A percentile compares a stretch with the other conserved stretches of the same genome.
phyloP scores from a whole-genome alignment of 768 basidiomycete genomes.

The Cystobasidium onofrii region DNA sequence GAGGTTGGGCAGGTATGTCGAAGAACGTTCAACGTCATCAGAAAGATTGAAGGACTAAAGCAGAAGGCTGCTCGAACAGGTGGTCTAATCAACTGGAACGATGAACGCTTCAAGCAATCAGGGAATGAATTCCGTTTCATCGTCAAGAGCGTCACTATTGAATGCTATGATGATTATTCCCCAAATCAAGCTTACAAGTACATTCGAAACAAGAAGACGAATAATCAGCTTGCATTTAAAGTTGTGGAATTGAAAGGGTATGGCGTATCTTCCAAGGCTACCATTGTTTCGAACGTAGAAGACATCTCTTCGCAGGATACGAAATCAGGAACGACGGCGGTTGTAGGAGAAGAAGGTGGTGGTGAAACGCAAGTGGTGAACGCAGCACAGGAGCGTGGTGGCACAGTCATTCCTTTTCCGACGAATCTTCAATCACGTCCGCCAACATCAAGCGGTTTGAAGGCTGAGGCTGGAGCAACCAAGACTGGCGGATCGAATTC shows the following conservation, averaged over 20 bases:
- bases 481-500: neutral
- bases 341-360: no score
- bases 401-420: no score
- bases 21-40: no score
- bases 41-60: no score
- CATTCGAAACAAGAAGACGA: neutral
- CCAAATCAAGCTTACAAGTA: constrained; percentile 4
- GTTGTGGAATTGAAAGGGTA: neutral
- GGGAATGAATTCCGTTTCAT: neutral
- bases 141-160: constrained; percentile 23
- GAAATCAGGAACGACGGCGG: neutral
- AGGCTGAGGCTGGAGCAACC: no score
- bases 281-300: neutral
- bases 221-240: neutral
- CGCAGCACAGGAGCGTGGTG: no score
- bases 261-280: neutral
- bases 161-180: constrained; percentile 8
- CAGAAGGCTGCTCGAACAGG: no score
- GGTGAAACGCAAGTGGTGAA: no score
- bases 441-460: no score
- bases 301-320: neutral
- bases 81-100: constrained; percentile 13
- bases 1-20: constrained; percentile 15
- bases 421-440: no score
- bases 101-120: neutral